A percentile compares a stretch with the other conserved stretches of the same genome.
These are phyloP conservation scores for Porcisia deanei DNA, from an alignment of 208 protist species.

Conservation along the genomic window DNA sequence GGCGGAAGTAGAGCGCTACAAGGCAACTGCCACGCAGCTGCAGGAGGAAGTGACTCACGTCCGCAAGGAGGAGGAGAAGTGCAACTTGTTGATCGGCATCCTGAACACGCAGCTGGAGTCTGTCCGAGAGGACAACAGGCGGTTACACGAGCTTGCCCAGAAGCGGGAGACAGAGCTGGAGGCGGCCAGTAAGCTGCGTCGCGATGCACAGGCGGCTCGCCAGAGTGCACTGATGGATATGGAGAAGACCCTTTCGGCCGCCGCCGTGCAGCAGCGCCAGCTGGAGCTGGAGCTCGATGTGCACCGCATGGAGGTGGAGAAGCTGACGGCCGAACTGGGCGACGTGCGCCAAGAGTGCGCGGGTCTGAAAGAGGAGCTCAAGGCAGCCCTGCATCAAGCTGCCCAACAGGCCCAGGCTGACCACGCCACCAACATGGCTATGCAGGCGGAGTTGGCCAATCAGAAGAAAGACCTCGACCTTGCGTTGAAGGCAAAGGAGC, in stretches of 20 bases:
- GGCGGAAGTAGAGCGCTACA: slow-evolving; percentile 77
- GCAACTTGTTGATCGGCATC: slow-evolving; percentile 76
- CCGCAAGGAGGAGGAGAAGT: slow-evolving; percentile 83
- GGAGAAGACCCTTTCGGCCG: slow-evolving; percentile 44
- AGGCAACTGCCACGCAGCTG: slow-evolving; percentile 55
- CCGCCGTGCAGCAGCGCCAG: slow-evolving; percentile 68
- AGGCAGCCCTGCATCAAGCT: slow-evolving; percentile 39
- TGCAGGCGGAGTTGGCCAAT: slow-evolving; percentile 78
- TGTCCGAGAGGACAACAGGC: slow-evolving; percentile 76
- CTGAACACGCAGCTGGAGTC: slow-evolving; percentile 87
- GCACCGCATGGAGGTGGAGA: slow-evolving; percentile 64
- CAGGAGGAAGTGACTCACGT: slow-evolving; percentile 64
- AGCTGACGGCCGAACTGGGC: slow-evolving; percentile 51
- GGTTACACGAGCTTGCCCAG: slow-evolving; percentile 52
- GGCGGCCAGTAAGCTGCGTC: slow-evolving; percentile 46
- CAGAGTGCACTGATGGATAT: slow-evolving; percentile 47
- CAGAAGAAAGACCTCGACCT: slow-evolving; percentile 64
- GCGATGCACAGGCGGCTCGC: slow-evolving; percentile 42
- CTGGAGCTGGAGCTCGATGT: slow-evolving; percentile 77
- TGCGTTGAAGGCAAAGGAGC: slow-evolving; percentile 48
- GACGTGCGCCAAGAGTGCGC: slow-evolving; percentile 34
- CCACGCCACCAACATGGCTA: slow-evolving; percentile 65
- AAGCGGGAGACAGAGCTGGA: slow-evolving; percentile 52
- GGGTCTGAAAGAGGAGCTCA: slow-evolving; percentile 33
- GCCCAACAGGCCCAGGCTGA: slow-evolving; percentile 74